Evolutionary conservation across 495 filamentous ascomycete genomes (phyloP).

Genomic region (Penicillium ochrochloron): DNA sequence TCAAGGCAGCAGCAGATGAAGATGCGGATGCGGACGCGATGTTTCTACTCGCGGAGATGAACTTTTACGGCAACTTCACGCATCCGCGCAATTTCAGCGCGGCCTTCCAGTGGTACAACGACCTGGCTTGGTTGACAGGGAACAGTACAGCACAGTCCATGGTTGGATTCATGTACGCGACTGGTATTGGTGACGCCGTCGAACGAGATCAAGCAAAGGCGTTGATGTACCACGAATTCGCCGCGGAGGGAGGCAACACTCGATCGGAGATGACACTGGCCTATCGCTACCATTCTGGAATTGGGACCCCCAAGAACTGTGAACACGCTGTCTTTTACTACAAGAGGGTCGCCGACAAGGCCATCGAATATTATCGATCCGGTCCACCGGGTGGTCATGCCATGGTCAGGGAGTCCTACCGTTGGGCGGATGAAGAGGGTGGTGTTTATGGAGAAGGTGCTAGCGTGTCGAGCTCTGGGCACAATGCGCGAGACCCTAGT

Average conservation of each 20-base stretch:
- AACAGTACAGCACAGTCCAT: constrained; percentile 94
- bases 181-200: constrained; percentile 82
- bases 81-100: constrained; percentile 81
- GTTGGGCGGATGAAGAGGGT: constrained; percentile 82
- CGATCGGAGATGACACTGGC: constrained; percentile 93
- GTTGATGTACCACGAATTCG: constrained; percentile 92
- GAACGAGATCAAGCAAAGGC: constrained; percentile 90
- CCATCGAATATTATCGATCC: constrained; percentile 79
- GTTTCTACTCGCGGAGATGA: constrained; percentile 90
- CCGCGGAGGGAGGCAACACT: constrained; percentile 81
- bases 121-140: constrained; percentile 75
- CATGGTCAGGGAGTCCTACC: constrained; percentile 75
- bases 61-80: constrained; percentile 93
- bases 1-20: constrained; percentile 74
- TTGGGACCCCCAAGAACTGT: constrained; percentile 84
- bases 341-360: constrained; percentile 92
- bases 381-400: constrained; percentile 88
- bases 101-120: constrained; percentile 81
- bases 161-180: constrained; percentile 95
- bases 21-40: constrained; percentile 83
- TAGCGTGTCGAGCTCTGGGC: constrained; percentile 87
- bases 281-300: constrained; percentile 83
- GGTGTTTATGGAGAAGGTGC: constrained; percentile 96
- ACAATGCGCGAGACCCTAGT: constrained; percentile 73
- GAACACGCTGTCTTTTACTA: constrained; percentile 86